Conservation (phyloP, 176 grass and related monocot species). For the Carex myosuroides region DNA sequence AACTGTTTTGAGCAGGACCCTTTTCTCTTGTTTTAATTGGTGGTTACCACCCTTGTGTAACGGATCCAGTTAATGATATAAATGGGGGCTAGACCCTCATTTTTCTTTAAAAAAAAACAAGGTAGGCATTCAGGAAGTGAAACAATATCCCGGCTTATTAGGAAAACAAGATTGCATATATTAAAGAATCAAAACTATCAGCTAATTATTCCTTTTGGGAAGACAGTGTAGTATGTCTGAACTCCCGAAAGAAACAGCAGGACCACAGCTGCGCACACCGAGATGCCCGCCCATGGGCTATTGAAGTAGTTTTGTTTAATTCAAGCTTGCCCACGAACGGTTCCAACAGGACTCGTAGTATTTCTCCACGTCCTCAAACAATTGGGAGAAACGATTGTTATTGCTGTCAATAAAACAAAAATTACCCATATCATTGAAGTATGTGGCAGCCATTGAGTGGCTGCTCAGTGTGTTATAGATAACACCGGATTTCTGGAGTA, state of each 20-base stretch:
- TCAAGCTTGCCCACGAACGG: background rate
- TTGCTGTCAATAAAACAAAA: background rate
- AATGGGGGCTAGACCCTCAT: too few relatives aligned
- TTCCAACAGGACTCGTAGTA: background rate
- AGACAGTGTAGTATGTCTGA: too few relatives aligned
- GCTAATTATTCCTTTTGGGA: too few relatives aligned
- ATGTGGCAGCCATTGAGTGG: background rate
- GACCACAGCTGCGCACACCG: background rate
- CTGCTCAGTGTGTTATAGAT: background rate
- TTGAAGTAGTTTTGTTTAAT: background rate
- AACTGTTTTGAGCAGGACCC: too few relatives aligned
- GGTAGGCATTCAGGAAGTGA: too few relatives aligned
- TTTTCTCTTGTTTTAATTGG: too few relatives aligned
- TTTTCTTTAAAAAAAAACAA: too few relatives aligned
- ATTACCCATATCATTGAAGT: constrained; percentile 7
- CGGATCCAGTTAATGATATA: too few relatives aligned
- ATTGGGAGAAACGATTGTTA: background rate
- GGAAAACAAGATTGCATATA: too few relatives aligned
- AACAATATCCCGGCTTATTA: too few relatives aligned
- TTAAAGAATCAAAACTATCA: too few relatives aligned
- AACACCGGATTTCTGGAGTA: background rate
- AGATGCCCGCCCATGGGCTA: background rate
- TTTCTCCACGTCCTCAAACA: background rate
- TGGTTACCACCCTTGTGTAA: too few relatives aligned
- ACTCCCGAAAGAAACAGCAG: background rate